Percentiles rank a stretch among this genome's conserved stretches.
phyloP scores from a whole-genome alignment of 495 filamentous ascomycete species.

The Penicillium waksmanii region DNA sequence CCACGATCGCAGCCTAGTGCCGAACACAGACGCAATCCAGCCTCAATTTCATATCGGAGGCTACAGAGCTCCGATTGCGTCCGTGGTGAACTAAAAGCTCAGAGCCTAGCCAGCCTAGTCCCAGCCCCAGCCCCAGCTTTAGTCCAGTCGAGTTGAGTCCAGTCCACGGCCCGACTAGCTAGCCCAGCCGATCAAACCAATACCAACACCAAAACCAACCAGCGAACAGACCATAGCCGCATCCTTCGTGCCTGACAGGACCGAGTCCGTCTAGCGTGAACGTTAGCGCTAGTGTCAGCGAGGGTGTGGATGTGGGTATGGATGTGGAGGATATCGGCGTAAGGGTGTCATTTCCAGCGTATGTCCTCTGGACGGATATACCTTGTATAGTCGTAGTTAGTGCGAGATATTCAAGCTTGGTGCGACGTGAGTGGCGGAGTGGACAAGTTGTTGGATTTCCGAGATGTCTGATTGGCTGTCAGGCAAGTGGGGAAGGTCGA shows the following conservation, averaged over 20 bases:
- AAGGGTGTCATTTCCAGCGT: too few species aligned
- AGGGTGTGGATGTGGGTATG: neutral
- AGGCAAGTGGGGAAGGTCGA: neutral
- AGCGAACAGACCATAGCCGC: neutral
- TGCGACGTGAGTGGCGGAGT: neutral
- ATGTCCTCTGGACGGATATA: too few species aligned
- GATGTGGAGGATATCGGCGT: too few species aligned
- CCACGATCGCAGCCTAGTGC: neutral
- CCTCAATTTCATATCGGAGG: neutral
- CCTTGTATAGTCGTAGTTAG: too few species aligned
- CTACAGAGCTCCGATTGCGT: neutral
- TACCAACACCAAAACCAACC: neutral
- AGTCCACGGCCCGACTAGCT: neutral
- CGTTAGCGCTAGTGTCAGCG: neutral
- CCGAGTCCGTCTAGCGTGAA: neutral
- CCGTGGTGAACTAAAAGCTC: neutral
- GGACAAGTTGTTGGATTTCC: neutral
- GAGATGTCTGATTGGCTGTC: neutral
- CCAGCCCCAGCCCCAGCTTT: neutral
- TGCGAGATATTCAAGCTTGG: too few species aligned
- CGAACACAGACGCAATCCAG: too few species aligned
- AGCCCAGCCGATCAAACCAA: neutral
- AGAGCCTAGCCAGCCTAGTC: neutral
- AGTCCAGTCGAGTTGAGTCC: neutral
- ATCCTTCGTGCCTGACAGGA: conserved; percentile 4